Evolutionary conservation across 257 asterid genomes (phyloP).

Genomic region (Solanum acaule): DNA sequence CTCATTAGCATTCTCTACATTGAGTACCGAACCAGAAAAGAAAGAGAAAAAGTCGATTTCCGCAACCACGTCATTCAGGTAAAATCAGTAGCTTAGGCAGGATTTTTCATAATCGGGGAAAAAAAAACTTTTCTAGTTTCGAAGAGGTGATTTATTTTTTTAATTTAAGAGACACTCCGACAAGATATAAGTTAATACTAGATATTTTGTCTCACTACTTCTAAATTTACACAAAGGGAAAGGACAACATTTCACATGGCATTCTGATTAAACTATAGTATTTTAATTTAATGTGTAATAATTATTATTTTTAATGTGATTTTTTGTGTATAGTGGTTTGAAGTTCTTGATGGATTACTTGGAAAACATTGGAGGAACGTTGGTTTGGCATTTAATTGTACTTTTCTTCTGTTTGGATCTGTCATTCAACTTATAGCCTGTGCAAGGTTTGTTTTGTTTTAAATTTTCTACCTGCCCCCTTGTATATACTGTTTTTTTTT

Average conservation of each 20-base stretch:
- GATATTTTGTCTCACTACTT: background rate
- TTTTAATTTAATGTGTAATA: background rate
- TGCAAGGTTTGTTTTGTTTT: slow-evolving; percentile 51
- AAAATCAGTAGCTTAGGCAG: background rate
- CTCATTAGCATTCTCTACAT: slow-evolving; percentile 71
- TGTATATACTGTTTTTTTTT: no score
- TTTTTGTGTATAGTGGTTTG: slow-evolving; percentile 60
- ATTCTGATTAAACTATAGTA: background rate
- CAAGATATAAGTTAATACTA: background rate
- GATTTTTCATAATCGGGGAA: background rate
- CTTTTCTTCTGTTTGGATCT: slow-evolving; percentile 91
- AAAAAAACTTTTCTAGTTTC: background rate
- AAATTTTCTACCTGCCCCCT: background rate
- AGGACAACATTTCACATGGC: slow-evolving; percentile 14
- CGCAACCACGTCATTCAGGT: slow-evolving; percentile 94
- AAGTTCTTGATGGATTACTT: slow-evolving; percentile 90
- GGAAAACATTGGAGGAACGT: slow-evolving; percentile 96
- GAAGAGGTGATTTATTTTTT: background rate
- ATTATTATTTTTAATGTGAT: background rate
- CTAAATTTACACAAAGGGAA: background rate
- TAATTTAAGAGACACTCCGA: background rate
- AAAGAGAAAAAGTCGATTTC: slow-evolving; percentile 78
- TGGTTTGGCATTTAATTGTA: slow-evolving; percentile 93
- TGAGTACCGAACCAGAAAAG: slow-evolving; percentile 78
- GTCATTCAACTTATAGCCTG: slow-evolving; percentile 97